These are phyloP conservation scores for Mycocentrospora acerina DNA, from an alignment of 2,329 filamentous ascomycete genomes.

Conservation along the genomic window DNA sequence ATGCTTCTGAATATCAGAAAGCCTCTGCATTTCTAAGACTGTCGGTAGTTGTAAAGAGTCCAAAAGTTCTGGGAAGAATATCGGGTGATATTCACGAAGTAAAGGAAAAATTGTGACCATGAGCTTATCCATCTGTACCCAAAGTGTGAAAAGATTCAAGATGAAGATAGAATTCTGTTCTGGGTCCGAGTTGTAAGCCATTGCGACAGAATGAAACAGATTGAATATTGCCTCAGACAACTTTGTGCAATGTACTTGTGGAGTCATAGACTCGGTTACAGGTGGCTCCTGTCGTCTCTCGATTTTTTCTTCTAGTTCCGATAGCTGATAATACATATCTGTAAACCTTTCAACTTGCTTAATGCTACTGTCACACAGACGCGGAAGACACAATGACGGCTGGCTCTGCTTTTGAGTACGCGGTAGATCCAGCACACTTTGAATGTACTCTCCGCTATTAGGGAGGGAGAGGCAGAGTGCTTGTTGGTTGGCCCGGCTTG, in stretches of 20 bases:
- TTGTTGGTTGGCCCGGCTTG: constrained; percentile 32
- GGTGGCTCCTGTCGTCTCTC: constrained; percentile 10
- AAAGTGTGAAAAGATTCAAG: constrained; percentile 57
- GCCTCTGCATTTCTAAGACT: constrained; percentile 50
- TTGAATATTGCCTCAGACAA: constrained; percentile 37
- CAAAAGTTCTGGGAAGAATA: constrained; percentile 52
- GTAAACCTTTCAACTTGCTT: constrained; percentile 16
- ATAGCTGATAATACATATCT: constrained; percentile 23
- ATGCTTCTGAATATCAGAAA: constrained; percentile 54
- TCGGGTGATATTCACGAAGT: constrained; percentile 53
- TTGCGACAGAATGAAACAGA: constrained; percentile 39
- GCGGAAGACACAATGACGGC: constrained; percentile 8
- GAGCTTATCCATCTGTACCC: constrained; percentile 56
- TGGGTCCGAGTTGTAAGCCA: constrained; percentile 46
- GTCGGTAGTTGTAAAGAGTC: constrained; percentile 56
- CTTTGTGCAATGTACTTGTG: constrained; percentile 35
- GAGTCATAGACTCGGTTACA: constrained; percentile 4
- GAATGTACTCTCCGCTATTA: constrained; percentile 18
- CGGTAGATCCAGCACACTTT: constrained; percentile 10
- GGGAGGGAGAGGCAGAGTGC: constrained; percentile 20
- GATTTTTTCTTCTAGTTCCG: constrained; percentile 18
- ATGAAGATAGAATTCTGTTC: constrained; percentile 56
- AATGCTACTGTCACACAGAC: constrained; percentile 8
- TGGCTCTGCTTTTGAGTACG: constrained; percentile 3
- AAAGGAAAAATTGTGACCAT: constrained; percentile 48